These are phyloP conservation scores for Colletotrichum sp. DNA, from an alignment of 2,329 filamentous ascomycete genomes.

Conservation along the genomic window DNA sequence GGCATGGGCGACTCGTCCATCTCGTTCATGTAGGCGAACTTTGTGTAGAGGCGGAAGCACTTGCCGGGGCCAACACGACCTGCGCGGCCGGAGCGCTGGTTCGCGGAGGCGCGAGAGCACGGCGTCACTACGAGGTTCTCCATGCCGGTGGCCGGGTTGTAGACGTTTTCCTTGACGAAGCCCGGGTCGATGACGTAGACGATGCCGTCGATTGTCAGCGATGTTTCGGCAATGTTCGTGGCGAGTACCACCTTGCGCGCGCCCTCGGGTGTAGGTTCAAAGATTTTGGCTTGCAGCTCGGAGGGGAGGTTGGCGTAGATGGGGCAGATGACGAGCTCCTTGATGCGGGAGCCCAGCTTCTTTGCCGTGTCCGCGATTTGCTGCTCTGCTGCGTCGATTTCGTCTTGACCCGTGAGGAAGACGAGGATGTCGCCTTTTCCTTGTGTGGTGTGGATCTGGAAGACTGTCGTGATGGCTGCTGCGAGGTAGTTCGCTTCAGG, in stretches of 20 bases:
- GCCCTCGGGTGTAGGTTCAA: slow-evolving; percentile 86
- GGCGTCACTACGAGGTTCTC: slow-evolving; percentile 90
- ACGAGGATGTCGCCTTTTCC: slow-evolving; percentile 89
- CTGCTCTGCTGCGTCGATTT: slow-evolving; percentile 88
- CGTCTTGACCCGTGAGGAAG: slow-evolving; percentile 94
- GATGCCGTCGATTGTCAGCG: slow-evolving; percentile 93
- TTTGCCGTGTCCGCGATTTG: slow-evolving; percentile 84
- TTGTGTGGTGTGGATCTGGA: slow-evolving; percentile 92
- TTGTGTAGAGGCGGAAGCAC: slow-evolving; percentile 92
- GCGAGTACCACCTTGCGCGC: slow-evolving; percentile 91
- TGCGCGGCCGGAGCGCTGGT: slow-evolving; percentile 90
- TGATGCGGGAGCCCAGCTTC: slow-evolving; percentile 84
- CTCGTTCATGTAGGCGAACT: slow-evolving; percentile 93
- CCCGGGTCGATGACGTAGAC: slow-evolving; percentile 96
- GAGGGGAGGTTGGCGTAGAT: slow-evolving; percentile 95
- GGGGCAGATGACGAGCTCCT: slow-evolving; percentile 87
- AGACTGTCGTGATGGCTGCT: slow-evolving; percentile 89
- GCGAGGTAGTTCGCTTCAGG: slow-evolving; percentile 94
- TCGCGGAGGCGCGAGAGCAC: slow-evolving; percentile 88
- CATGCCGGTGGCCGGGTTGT: slow-evolving; percentile 91
- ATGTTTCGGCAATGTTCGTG: slow-evolving; percentile 97
- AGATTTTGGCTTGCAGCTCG: slow-evolving; percentile 90
- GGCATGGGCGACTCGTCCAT: slow-evolving; percentile 91
- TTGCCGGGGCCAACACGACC: slow-evolving; percentile 92
- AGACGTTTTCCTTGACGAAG: slow-evolving; percentile 94